Percentiles rank a stretch among this genome's conserved stretches.
These are phyloP conservation scores for Suillus variegatus DNA, from an alignment of 768 basidiomycete species.

Conservation along the genomic window DNA sequence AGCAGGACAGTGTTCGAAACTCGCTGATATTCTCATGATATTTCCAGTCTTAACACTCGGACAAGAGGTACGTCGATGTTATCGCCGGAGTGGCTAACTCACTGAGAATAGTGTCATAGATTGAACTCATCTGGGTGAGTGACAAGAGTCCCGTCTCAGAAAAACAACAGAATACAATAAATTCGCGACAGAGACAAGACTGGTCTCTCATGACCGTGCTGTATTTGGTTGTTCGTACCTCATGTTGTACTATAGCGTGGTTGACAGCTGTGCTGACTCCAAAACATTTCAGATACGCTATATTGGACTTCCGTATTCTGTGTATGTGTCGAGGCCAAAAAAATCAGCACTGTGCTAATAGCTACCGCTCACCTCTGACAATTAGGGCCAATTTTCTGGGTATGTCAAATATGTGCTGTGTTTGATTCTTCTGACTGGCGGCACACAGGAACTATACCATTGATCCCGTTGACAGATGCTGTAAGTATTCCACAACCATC, in stretches of 20 bases:
- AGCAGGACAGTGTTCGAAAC: neutral
- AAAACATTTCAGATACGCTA: neutral
- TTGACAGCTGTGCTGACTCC: neutral
- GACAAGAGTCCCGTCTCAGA: neutral
- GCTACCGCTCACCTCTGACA: neutral
- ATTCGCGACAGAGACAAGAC: neutral
- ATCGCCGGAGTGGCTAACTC: neutral
- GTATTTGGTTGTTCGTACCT: neutral
- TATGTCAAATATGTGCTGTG: neutral
- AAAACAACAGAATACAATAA: neutral
- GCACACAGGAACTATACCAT: neutral
- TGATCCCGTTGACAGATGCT: neutral
- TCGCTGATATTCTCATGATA: neutral
- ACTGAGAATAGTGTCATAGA: neutral
- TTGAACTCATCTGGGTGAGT: neutral
- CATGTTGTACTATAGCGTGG: neutral
- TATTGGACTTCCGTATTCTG: neutral
- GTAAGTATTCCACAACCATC: neutral
- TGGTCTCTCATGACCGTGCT: neutral
- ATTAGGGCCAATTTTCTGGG: neutral
- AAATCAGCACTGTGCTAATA: neutral
- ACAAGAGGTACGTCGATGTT: neutral
- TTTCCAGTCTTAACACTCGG: neutral
- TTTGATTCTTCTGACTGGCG: neutral
- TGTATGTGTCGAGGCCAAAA: neutral